A percentile compares a stretch with the other conserved stretches of the same genome.
These are phyloP conservation scores for Pulicaria dysenterica DNA, from an alignment of 129 eudicot species.

Conservation along the genomic window DNA sequence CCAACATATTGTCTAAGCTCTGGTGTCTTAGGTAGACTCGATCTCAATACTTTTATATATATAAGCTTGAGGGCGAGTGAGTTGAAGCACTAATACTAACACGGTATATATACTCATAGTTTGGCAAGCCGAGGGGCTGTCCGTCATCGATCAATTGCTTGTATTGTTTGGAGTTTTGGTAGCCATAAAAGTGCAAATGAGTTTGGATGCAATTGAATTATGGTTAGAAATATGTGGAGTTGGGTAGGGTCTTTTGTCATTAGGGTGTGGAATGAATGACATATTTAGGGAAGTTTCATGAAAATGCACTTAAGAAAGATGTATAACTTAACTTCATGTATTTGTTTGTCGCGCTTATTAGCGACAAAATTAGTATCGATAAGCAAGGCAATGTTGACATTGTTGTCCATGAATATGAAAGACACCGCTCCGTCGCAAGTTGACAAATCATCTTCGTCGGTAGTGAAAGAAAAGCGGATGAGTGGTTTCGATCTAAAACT, in stretches of 20 bases:
- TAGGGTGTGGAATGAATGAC: conserved; percentile 8
- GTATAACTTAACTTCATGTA: not conserved
- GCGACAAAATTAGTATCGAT: no score
- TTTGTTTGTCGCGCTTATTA: not conserved
- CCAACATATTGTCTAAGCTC: conserved; percentile 32
- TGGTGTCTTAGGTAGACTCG: conserved; percentile 19
- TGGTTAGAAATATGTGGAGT: conserved; percentile 17
- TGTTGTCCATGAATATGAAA: no score
- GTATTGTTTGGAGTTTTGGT: conserved; percentile 22
- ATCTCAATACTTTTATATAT: conserved; percentile 21
- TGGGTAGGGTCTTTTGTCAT: conserved; percentile 25
- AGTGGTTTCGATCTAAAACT: no score
- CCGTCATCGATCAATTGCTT: conserved; percentile 15
- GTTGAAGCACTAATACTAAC: conserved; percentile 9
- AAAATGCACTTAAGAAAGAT: conserved; percentile 7
- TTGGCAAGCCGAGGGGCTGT: conserved; percentile 17
- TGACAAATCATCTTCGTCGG: no score
- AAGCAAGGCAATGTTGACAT: no score
- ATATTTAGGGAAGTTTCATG: conserved; percentile 24
- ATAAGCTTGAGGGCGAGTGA: conserved; percentile 37
- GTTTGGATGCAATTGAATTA: conserved; percentile 19
- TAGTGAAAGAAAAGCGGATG: no score
- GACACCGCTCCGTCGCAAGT: no score
- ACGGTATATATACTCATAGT: conserved; percentile 29
- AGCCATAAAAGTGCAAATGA: conserved; percentile 24